Conservation (phyloP, 306 rosid genomes). For the Vigna trinervia region DNA sequence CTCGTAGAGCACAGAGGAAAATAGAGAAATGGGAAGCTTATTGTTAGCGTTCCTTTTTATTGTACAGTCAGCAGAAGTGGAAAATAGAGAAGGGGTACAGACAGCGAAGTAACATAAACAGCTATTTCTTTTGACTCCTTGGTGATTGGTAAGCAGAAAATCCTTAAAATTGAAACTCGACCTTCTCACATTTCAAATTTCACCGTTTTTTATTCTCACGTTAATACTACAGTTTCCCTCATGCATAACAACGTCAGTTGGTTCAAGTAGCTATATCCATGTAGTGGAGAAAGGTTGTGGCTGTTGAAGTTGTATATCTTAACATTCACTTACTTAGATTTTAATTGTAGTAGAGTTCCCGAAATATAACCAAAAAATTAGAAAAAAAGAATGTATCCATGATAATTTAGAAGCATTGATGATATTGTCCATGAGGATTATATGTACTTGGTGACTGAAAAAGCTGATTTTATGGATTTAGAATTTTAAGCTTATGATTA, state of each 20-base stretch:
- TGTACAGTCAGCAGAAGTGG: background rate
- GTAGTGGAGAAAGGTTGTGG: background rate
- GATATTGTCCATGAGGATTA: background rate
- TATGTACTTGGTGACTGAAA: background rate
- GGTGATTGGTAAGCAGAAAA: background rate
- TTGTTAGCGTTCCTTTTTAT: background rate
- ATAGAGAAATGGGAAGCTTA: background rate
- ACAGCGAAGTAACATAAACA: background rate
- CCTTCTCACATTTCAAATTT: background rate
- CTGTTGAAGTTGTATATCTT: constrained; percentile 12
- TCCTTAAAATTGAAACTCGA: constrained; percentile 21
- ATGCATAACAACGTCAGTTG: background rate
- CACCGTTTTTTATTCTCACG: background rate
- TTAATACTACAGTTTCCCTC: background rate
- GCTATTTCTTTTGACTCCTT: constrained; percentile 19
- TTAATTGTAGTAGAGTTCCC: background rate
- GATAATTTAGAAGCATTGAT: background rate
- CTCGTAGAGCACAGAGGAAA: background rate
- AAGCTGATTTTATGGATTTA: no score
- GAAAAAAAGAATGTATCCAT: background rate
- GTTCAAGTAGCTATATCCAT: background rate
- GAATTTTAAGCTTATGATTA: no score
- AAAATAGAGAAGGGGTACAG: constrained; percentile 12
- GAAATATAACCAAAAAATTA: constrained; percentile 4
- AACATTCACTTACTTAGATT: constrained; percentile 21